Evolutionary conservation across 83 land plant genomes (phyloP).

Genomic region (Picea engelmannii): DNA sequence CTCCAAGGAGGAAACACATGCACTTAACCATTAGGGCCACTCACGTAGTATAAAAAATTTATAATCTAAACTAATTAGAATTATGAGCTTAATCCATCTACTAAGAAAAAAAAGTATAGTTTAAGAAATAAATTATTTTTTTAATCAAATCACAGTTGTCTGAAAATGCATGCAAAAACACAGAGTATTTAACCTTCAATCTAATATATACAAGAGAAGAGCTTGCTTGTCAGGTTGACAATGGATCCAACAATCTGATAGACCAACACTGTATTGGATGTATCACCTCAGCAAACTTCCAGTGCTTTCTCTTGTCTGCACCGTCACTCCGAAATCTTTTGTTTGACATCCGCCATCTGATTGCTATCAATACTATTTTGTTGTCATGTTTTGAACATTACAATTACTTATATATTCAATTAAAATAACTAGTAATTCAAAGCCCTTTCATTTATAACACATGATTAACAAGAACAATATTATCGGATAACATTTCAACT

Average conservation of each 20-base stretch:
- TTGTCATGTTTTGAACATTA: not conserved
- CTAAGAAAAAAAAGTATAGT: too few species aligned
- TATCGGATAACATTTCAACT: too few species aligned
- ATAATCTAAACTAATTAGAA: too few species aligned
- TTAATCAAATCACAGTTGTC: not conserved
- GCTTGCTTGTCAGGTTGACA: not conserved
- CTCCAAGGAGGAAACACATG: too few species aligned
- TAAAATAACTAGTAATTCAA: too few species aligned
- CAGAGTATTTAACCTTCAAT: not conserved
- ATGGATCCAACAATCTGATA: constrained; percentile 26
- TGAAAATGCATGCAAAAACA: not conserved
- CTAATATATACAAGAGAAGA: not conserved
- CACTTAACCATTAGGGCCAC: too few species aligned
- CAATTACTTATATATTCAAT: not conserved
- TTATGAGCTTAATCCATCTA: too few species aligned
- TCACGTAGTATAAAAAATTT: too few species aligned
- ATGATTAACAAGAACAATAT: too few species aligned
- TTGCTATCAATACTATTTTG: not conserved
- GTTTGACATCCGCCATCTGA: not conserved
- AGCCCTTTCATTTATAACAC: too few species aligned
- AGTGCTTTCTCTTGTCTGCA: constrained; percentile 1
- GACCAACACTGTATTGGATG: constrained; percentile 40
- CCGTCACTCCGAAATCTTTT: not conserved
- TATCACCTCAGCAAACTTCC: constrained; percentile 25
- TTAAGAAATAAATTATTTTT: too few species aligned